Evolutionary conservation across 1,284 basidiomycete species (phyloP), one percentile per base, ranked within the genome.

Genomic region (Marasmius oreades): DNA sequence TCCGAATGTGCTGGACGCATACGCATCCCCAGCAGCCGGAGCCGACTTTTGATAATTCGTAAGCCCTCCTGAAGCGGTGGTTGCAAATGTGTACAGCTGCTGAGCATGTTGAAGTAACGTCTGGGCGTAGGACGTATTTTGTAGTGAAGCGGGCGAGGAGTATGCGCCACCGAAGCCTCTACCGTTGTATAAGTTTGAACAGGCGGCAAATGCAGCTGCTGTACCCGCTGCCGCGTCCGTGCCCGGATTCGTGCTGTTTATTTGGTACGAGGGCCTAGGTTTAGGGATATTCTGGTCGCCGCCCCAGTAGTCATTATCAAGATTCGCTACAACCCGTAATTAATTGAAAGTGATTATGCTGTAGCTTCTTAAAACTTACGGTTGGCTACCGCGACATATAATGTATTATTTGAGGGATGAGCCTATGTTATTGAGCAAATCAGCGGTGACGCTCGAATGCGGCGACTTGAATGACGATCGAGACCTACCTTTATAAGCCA

Each of bases 281-380:
- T 70, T 73, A 3, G 93, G 92, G 54, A 98, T 92, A 59, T 77
- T 77, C 51, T 76, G 78, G 65, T 97, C 94, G 2, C 92, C 92
- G 53, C 95, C 92, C 92, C 93, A 95, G 65, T 95, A 97, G 2
- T 77, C 77, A 62, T 92, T 82, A 69, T 95, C 90, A 24, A 81
- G 64, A 51, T 80, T 66, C 16, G 74, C 83, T 82, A 67, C 26
- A 48, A 18, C 8, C 8, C 26, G 24, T 12, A 31, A 2, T 52
- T 37, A 36, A 14, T 34, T n/a, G 5, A 28, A 26, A 11, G 23
- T 55, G 26, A 42, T 16, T 12, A 26, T 50, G 52, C 50, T 53
- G 20, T 42, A 22, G 34, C 20, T 16, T 42, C 33, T 23, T 50
- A 23, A 52, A 47, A 63, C 69, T 63, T 67, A 77, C 84, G 77